Evolutionary conservation across 495 filamentous ascomycete species (phyloP).

Genomic region (Penicillium antarcticum): DNA sequence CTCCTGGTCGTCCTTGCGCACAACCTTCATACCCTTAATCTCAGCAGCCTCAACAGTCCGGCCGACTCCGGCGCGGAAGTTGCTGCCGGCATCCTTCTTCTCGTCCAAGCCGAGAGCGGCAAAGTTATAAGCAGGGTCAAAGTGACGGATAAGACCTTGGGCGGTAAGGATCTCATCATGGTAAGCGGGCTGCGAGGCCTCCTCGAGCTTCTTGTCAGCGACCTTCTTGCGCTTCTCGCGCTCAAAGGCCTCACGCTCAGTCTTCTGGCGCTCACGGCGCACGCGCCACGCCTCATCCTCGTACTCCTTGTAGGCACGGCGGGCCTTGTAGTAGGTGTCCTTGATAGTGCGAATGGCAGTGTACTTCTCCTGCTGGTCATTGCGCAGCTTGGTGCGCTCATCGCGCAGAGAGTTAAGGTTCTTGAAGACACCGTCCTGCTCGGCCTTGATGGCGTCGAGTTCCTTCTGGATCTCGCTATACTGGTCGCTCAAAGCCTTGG

Average conservation of each 20-base stretch:
- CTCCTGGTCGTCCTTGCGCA: slow-evolving; percentile 84
- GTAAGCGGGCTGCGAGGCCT: slow-evolving; percentile 86
- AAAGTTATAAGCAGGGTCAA: slow-evolving; percentile 75
- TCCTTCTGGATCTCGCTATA: slow-evolving; percentile 80
- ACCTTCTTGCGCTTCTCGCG: slow-evolving; percentile 75
- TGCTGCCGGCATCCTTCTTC: slow-evolving; percentile 64
- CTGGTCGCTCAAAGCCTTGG: slow-evolving; percentile 78
- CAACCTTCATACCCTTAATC: slow-evolving; percentile 72
- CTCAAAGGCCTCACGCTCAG: slow-evolving; percentile 71
- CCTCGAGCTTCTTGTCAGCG: slow-evolving; percentile 80
- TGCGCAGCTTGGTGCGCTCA: slow-evolving; percentile 75
- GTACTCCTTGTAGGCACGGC: slow-evolving; percentile 73
- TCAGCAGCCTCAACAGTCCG: slow-evolving; percentile 76
- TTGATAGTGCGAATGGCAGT: slow-evolving; percentile 74
- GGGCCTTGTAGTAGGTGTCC: slow-evolving; percentile 76
- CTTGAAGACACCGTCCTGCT: slow-evolving; percentile 86
- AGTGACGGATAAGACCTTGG: slow-evolving; percentile 81
- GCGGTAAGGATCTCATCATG: slow-evolving; percentile 85
- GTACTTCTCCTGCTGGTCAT: slow-evolving; percentile 81
- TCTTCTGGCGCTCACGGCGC: slow-evolving; percentile 72
- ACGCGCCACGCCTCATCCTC: slow-evolving; percentile 74
- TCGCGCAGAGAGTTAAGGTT: slow-evolving; percentile 83
- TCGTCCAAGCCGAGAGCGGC: slow-evolving; percentile 50
- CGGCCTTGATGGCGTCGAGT: slow-evolving; percentile 81
- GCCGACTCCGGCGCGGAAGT: slow-evolving; percentile 71